Base-by-base conservation (phyloP, 2,329 filamentous ascomycete genomes). In the Juglanconis oblonga region DNA sequence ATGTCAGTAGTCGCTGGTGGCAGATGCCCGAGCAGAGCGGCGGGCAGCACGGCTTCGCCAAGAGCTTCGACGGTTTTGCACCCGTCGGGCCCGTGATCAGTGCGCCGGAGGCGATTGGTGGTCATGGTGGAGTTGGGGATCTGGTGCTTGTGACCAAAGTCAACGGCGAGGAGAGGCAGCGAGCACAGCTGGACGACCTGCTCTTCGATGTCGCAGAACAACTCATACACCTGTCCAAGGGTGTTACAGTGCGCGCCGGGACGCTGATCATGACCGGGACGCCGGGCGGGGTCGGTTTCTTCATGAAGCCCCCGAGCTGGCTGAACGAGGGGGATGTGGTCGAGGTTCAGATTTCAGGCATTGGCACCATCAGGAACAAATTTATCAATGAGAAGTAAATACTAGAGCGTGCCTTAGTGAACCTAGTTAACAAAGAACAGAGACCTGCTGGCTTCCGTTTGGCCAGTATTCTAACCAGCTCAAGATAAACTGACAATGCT, bases 21-120 rank as follows among this genome's bases (percentile, higher is more conserved):
- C 81, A 84, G 67, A 76, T 82, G 59, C 80, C 82, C 0, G 66
- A 62, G 4, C 63, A 62, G 8, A 66, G 58, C 5, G 66, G 65
- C 11, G 64, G 66, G 8, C 81, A 84, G 61, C 82, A 81, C 64
- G 81, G 76, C 51, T 76, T 81, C 45, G 79, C 79, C n/a, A 83
- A 83, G 66, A 78, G 75, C 0, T 72, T 76, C 6, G 79, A 83
- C 66, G 79, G 77, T 0, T 82, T 78, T 64, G 81, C 79, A 58
- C 80, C 79, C 1, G 78, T 82, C 66, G 81, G 80, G 0, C 79
- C 79, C 0, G 71, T 81, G 5, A 55, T 70, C 0, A 62, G 62
- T 7, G 61, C 64, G 17, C 42, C 65, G 6, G 53, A 58, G 1
- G 68, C 50, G n/a, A 42, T 56, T 4, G 10, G 31, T 4, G 54